Evolutionary conservation across 306 rosid species (phyloP).

Genomic region (Neltuma alba): DNA sequence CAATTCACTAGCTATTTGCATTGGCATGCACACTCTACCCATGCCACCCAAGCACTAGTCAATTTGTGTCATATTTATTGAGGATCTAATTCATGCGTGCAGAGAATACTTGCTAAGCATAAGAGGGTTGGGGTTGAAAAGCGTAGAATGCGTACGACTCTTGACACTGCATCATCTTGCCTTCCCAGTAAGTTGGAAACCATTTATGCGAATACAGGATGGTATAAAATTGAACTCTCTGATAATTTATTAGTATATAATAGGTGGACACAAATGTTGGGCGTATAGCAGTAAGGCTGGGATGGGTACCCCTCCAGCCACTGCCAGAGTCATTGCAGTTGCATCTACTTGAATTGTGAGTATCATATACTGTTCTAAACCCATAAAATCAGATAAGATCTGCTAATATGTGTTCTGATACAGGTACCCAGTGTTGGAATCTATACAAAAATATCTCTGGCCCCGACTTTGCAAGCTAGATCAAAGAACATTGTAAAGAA

Average conservation of each 20-base stretch:
- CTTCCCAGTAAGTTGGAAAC: conserved; percentile 81
- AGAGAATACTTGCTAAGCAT: conserved; percentile 96
- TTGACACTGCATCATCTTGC: conserved; percentile 99
- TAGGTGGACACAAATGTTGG: conserved; percentile 99
- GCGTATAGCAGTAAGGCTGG: conserved; percentile 96
- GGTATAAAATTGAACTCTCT: conserved; percentile 34
- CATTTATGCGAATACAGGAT: conserved; percentile 34
- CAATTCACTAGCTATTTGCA: conserved; percentile 22
- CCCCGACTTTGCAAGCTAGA: conserved; percentile 99
- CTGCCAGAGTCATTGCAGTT: conserved; percentile 98
- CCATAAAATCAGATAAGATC: conserved; percentile 20
- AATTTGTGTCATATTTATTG: conserved; percentile 7
- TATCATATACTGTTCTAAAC: conserved; percentile 27
- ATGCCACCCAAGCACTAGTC: background rate
- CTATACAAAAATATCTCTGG: conserved; percentile 97
- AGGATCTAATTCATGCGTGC: conserved; percentile 35
- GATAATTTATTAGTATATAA: conserved; percentile 31
- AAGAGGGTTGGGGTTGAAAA: conserved; percentile 92
- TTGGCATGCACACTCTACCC: background rate
- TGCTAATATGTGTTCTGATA: conserved; percentile 41
- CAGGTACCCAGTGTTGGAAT: conserved; percentile 97
- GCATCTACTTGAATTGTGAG: conserved; percentile 98
- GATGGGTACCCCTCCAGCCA: conserved; percentile 99
- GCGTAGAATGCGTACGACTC: conserved; percentile 99
- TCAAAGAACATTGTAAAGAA: conserved; percentile 83